Base-by-base conservation (phyloP, 768 basidiomycete genomes). In the Russula olivacea region DNA sequence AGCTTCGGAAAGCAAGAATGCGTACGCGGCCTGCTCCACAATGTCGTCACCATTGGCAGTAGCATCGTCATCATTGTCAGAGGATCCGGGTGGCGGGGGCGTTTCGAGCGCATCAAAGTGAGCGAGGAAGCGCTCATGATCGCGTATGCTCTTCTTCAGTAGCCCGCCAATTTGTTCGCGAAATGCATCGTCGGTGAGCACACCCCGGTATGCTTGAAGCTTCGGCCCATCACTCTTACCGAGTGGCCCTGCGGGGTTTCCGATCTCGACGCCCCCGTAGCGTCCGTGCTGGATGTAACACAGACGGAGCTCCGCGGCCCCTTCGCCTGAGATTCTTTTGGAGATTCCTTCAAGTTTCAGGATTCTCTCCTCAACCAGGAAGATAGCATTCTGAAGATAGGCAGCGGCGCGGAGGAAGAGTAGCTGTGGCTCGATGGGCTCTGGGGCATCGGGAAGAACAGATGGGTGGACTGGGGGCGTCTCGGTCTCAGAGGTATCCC, bases 241-340 rank as follows among this genome's bases (percentile, higher is more conserved):
- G 36, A 93, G 72, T 1, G 89, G 88, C 2, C 93, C 90, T 48
- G 89, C 85, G 2, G 86, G 84, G 69, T 91, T 86, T 11, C 87
- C 88, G n/a, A 88, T 80, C 74, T 93, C 91, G 28, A 91, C 84
- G 1, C 90, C 91, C n/a, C 91, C 91, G 63, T 87, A 92, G 62
- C 80, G 81, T 8, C 90, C 86, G 50, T 86, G 82, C 56, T 86
- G 82, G 65, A 94, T 78, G 72, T 86, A 87, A 70, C 85, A 91
- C 48, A 94, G 76, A 55, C 90, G 80, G 56, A 93, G 73, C 70
- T 94, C 93, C 25, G 85, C 81, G 8, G 67, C 67, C 15, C 87
- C 87, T 65, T 93, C 89, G 23, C 80, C 73, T 10, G 82, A 77
- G 48, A 78, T 77, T 0, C 76, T 75, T 72, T 86, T 89, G 63